phyloP scores from a whole-genome alignment of 31 red algal genomes.

The Asparagopsis taxiformis region DNA sequence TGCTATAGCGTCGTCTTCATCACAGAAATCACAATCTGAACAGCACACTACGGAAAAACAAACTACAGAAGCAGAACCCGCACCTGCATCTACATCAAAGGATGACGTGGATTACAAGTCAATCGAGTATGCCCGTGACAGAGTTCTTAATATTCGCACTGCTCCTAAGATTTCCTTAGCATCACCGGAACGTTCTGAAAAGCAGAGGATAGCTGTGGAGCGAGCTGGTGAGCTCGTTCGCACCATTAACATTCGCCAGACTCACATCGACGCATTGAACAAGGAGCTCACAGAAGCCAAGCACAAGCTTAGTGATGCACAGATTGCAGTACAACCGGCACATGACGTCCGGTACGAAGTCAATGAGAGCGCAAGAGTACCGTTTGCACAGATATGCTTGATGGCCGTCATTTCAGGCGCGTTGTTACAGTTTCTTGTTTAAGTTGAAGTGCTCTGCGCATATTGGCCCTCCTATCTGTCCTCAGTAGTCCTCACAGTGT shows the following conservation, averaged over 20 bases:
- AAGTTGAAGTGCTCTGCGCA: too few species aligned
- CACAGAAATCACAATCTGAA: too few species aligned
- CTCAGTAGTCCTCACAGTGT: too few species aligned
- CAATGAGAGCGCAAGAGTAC: constrained; percentile 42
- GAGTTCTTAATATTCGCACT: constrained; percentile 31
- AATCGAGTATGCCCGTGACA: constrained; percentile 23
- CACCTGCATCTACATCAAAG: background rate
- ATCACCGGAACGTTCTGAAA: constrained; percentile 2
- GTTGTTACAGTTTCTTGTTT: constrained; percentile 54
- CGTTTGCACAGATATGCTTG: constrained; percentile 58
- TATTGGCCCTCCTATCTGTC: too few species aligned
- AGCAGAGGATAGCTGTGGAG: constrained; percentile 61
- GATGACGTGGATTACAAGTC: constrained; percentile 36
- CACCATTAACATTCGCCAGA: constrained; percentile 30
- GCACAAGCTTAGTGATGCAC: constrained; percentile 61
- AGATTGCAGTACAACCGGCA: constrained; percentile 56
- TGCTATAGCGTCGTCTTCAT: too few species aligned
- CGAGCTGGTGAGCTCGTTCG: constrained; percentile 46
- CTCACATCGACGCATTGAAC: constrained; percentile 34
- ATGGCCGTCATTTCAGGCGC: constrained; percentile 67
- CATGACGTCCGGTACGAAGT: constrained; percentile 65
- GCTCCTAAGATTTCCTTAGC: constrained; percentile 37
- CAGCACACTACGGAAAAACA: too few species aligned
- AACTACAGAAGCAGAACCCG: background rate
- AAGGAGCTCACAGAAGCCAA: constrained; percentile 33